Evolutionary conservation across 2,329 filamentous ascomycete genomes (phyloP).

Genomic region (Aspergillus sp.): DNA sequence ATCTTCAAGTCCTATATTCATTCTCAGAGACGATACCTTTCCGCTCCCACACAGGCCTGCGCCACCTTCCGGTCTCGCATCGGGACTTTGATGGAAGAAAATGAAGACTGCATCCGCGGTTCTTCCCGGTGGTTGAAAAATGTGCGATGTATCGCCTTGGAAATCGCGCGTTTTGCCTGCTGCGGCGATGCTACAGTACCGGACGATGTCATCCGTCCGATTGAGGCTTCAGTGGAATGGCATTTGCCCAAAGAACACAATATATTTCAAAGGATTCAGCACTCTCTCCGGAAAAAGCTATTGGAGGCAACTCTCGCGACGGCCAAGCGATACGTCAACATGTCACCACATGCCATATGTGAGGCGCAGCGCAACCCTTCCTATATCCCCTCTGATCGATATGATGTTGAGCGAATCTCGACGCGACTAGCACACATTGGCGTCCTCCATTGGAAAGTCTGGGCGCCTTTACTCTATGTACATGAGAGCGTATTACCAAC

Average conservation of each 20-base stretch:
- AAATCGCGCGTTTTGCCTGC: slow-evolving; percentile 43
- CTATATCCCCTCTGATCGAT: slow-evolving; percentile 20
- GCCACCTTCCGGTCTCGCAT: slow-evolving; percentile 41
- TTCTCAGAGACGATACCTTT: slow-evolving; percentile 30
- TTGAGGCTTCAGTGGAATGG: slow-evolving; percentile 36
- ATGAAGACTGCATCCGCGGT: slow-evolving; percentile 23
- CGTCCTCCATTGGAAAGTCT: slow-evolving; percentile 86
- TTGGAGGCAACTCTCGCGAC: slow-evolving; percentile 30
- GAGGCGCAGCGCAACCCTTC: slow-evolving; percentile 39
- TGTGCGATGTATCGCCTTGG: slow-evolving; percentile 40
- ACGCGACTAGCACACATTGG: slow-evolving; percentile 79
- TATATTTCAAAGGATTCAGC: slow-evolving; percentile 35
- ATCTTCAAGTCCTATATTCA: slow-evolving; percentile 46
- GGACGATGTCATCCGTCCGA: slow-evolving; percentile 33
- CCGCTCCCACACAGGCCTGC: slow-evolving; percentile 31
- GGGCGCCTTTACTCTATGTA: slow-evolving; percentile 72
- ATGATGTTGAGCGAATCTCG: slow-evolving; percentile 56
- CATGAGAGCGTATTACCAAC: slow-evolving; percentile 26
- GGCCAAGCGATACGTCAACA: slow-evolving; percentile 39
- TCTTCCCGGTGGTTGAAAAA: slow-evolving; percentile 35
- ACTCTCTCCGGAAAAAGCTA: slow-evolving; percentile 33
- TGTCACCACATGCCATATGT: slow-evolving; percentile 46
- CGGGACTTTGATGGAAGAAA: slow-evolving; percentile 39
- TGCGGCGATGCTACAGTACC: slow-evolving; percentile 28
- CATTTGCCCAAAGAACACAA: slow-evolving; percentile 34